Percentiles rank a stretch among this genome's conserved stretches.
Evolutionary conservation across 1,284 basidiomycete genomes (phyloP).

Genomic region (Rhodotorula glutinis): DNA sequence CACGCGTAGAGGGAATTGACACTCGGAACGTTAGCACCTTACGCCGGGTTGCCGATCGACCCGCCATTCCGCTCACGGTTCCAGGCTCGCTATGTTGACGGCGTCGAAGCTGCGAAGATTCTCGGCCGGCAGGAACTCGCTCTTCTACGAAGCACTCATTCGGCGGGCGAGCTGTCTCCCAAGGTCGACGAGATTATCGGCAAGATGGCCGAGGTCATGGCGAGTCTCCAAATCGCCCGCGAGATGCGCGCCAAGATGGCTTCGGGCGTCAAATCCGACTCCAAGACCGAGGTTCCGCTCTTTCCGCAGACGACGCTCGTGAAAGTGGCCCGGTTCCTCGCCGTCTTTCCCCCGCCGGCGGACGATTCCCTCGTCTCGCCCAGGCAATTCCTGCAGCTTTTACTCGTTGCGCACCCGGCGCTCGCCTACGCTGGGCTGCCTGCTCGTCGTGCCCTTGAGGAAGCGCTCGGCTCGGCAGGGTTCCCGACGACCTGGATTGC

Average conservation of each 20-base stretch:
- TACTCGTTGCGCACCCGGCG: slow-evolving; percentile 25
- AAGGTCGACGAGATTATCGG: slow-evolving; percentile 6
- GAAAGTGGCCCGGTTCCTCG: slow-evolving; percentile 31
- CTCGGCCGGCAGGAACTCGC: slow-evolving; percentile 19
- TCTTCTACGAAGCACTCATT: background rate
- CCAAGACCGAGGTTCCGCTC: slow-evolving; percentile 23
- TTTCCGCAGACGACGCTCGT: slow-evolving; percentile 36
- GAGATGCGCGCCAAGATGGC: slow-evolving; percentile 37
- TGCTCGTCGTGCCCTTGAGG: slow-evolving; percentile 18
- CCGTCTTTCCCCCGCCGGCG: slow-evolving; percentile 25
- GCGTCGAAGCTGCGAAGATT: slow-evolving; percentile 26
- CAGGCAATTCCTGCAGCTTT: slow-evolving; percentile 13
- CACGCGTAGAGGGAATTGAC: slow-evolving; percentile 14
- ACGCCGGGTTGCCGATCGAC: slow-evolving; percentile 48
- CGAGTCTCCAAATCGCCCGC: slow-evolving; percentile 19
- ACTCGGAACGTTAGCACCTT: slow-evolving; percentile 42
- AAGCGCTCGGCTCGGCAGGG: slow-evolving; percentile 4
- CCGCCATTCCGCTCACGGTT: slow-evolving; percentile 51
- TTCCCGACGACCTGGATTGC: slow-evolving; percentile 16
- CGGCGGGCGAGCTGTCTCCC: background rate
- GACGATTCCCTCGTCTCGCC: slow-evolving; percentile 4
- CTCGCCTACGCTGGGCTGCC: slow-evolving; percentile 16
- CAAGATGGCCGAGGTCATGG: slow-evolving; percentile 24
- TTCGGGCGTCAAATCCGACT: slow-evolving; percentile 18
- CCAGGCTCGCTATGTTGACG: slow-evolving; percentile 45